Conservation (phyloP, 2,329 filamentous ascomycete species). For the Exserohilum turcica region DNA sequence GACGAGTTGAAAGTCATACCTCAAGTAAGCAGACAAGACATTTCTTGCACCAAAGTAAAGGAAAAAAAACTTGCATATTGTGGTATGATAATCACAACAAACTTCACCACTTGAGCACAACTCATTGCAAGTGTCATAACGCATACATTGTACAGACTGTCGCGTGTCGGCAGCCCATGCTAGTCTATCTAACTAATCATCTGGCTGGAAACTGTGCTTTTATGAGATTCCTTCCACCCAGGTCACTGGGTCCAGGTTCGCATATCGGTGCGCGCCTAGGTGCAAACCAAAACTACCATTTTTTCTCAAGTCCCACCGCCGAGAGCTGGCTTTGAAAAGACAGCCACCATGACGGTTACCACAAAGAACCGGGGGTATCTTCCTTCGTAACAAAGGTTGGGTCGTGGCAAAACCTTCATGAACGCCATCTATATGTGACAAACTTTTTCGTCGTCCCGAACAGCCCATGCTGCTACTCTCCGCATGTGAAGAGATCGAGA, state of each 20-base stretch:
- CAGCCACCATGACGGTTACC: constrained; percentile 34
- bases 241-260: constrained; percentile 30
- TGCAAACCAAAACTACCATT: constrained; percentile 36
- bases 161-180: constrained; percentile 25
- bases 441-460: constrained; percentile 42
- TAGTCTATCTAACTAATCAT: constrained; percentile 44
- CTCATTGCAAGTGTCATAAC: constrained; percentile 23
- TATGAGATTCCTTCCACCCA: constrained; percentile 46
- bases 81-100: neutral
- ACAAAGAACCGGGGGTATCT: constrained; percentile 39
- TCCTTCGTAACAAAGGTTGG: constrained; percentile 40
- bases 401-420: constrained; percentile 37
- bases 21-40: too few species aligned
- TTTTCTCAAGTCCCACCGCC: constrained; percentile 28
- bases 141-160: constrained; percentile 35
- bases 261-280: constrained; percentile 29
- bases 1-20: too few species aligned
- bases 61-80: too few species aligned
- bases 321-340: constrained; percentile 32
- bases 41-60: too few species aligned
- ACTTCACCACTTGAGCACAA: neutral
- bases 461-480: constrained; percentile 33
- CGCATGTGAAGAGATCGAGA: constrained; percentile 30
- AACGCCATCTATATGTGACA: constrained; percentile 50
- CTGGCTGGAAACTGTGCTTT: constrained; percentile 44